A percentile compares a stretch with the other conserved stretches of the same genome.
Evolutionary conservation across 352 stramenopile genomes (phyloP).

Genomic region (Globisporangium paroecandrum): DNA sequence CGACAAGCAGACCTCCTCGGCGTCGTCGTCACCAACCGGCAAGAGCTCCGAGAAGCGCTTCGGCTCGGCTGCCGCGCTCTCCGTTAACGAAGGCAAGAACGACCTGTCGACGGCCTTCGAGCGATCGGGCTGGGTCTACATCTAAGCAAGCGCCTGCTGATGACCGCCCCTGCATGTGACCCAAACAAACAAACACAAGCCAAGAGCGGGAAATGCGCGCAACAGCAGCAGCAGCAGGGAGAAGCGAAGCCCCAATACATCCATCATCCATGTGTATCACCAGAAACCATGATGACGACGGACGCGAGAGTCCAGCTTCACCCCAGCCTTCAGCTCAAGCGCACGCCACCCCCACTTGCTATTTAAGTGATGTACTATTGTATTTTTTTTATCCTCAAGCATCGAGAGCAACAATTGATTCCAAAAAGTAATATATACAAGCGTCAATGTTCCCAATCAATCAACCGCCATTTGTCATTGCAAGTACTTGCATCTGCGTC

Average conservation of each 20-base stretch:
- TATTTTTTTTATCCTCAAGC: slow-evolving; percentile 6
- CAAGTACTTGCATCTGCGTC: neutral
- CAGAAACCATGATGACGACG: neutral
- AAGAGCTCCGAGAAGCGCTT: slow-evolving; percentile 40
- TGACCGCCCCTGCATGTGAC: neutral
- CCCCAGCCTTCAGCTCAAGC: neutral
- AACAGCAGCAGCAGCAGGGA: neutral
- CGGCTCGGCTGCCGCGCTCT: slow-evolving; percentile 21
- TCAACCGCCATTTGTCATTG: neutral
- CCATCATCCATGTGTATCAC: neutral
- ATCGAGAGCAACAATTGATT: slow-evolving; percentile 4
- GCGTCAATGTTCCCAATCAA: neutral
- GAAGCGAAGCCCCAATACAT: neutral
- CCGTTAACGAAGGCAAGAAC: slow-evolving; percentile 34
- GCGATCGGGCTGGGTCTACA: slow-evolving; percentile 72
- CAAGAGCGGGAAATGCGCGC: neutral
- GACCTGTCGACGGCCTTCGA: slow-evolving; percentile 74
- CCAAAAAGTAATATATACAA: slow-evolving; percentile 10
- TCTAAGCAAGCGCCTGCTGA: slow-evolving; percentile 29
- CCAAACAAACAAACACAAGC: neutral
- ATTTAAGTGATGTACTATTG: slow-evolving; percentile 18
- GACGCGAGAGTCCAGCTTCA: neutral
- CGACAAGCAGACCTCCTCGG: slow-evolving; percentile 21
- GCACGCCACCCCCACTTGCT: slow-evolving; percentile 1
- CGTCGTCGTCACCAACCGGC: neutral